These are phyloP conservation scores for Dothiorella sarmentorum DNA, from an alignment of 2,329 filamentous ascomycete genomes.

Conservation along the genomic window DNA sequence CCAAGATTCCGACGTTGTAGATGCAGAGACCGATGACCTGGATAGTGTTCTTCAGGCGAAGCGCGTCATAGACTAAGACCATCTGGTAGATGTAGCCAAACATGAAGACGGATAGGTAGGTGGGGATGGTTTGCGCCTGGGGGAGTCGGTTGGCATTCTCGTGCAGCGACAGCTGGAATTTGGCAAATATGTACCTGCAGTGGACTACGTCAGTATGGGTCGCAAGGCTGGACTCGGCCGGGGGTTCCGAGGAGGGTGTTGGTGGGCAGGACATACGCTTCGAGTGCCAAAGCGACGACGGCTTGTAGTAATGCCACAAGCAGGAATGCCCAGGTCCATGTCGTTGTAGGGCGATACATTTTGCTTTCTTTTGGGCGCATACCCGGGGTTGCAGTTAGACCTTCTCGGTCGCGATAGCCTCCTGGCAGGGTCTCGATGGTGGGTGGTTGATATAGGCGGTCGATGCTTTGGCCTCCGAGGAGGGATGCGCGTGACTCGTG, in stretches of 20 bases:
- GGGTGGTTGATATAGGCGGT: slow-evolving; percentile 49
- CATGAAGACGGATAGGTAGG: slow-evolving; percentile 93
- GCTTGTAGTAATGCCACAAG: slow-evolving; percentile 71
- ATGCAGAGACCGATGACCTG: slow-evolving; percentile 93
- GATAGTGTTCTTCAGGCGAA: slow-evolving; percentile 95
- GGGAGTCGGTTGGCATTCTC: slow-evolving; percentile 39
- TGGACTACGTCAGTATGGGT: background rate
- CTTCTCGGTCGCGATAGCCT: slow-evolving; percentile 45
- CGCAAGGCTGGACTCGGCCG: background rate
- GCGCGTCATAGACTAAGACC: slow-evolving; percentile 85
- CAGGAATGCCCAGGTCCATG: slow-evolving; percentile 88
- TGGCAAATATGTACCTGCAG: slow-evolving; percentile 78
- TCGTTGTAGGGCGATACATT: slow-evolving; percentile 76
- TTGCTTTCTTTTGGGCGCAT: slow-evolving; percentile 27
- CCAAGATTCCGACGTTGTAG: slow-evolving; percentile 85
- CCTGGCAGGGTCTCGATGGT: slow-evolving; percentile 48
- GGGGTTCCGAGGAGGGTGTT: background rate
- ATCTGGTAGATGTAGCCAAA: slow-evolving; percentile 95
- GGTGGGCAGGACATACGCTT: slow-evolving; percentile 66
- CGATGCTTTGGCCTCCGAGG: slow-evolving; percentile 54
- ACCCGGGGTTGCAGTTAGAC: slow-evolving; percentile 39
- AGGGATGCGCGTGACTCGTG: slow-evolving; percentile 58
- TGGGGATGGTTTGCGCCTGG: slow-evolving; percentile 70
- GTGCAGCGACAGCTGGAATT: slow-evolving; percentile 65
- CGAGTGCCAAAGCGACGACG: slow-evolving; percentile 73